Evolutionary conservation across 371 early-diverging fungal species (phyloP).

Genomic region (Actinomortierella ambigua): DNA sequence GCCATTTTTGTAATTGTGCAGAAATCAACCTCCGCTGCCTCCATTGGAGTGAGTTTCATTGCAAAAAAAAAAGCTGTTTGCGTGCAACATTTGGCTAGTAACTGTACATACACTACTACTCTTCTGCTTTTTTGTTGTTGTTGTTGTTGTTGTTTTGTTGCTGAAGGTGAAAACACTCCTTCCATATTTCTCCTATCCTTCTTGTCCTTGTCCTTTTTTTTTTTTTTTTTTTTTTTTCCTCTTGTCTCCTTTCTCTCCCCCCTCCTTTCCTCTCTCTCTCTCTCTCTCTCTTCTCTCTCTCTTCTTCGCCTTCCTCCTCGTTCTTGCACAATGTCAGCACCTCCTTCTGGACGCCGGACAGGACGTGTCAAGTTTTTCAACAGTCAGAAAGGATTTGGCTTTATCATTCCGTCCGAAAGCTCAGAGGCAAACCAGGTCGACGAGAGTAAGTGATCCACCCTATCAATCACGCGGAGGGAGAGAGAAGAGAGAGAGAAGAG

Average conservation of each 20-base stretch:
- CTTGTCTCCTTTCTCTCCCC: not conserved
- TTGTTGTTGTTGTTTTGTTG: too few relatives aligned
- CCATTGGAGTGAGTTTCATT: too few relatives aligned
- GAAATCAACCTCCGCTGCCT: too few relatives aligned
- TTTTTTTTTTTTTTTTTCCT: not conserved
- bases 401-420: constrained; percentile 77
- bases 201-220: not conserved
- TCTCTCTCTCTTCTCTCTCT: constrained; percentile 3
- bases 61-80: too few relatives aligned
- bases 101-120: too few relatives aligned
- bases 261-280: constrained; percentile 1
- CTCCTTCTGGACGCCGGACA: constrained; percentile 49
- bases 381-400: constrained; percentile 87
- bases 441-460: constrained; percentile 63
- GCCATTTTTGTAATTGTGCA: too few relatives aligned
- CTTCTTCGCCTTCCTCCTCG: not conserved
- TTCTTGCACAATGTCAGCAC: constrained; percentile 33
- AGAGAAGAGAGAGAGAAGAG: not conserved
- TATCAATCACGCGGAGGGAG: not conserved
- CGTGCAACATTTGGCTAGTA: too few relatives aligned
- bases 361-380: constrained; percentile 91
- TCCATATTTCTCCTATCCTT: not conserved
- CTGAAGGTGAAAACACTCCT: too few relatives aligned
- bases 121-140: too few relatives aligned
- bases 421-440: constrained; percentile 52